Evolutionary conservation across 805 yeast genomes (phyloP).

Genomic region (Candida ponderosae): DNA sequence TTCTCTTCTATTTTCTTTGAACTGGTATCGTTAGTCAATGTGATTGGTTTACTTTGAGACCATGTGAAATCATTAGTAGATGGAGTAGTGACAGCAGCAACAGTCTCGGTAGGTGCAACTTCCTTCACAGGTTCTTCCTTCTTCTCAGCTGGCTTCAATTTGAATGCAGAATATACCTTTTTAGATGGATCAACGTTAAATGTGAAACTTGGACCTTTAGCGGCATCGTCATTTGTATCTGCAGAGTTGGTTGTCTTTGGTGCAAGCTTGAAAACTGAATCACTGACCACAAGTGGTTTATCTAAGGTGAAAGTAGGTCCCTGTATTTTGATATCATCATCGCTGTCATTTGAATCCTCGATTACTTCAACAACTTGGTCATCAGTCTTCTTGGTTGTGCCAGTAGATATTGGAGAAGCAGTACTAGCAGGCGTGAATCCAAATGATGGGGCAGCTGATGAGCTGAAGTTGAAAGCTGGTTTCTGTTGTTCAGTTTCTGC

Average conservation of each 20-base stretch:
- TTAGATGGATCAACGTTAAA: slow-evolving; percentile 23
- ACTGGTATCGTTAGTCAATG: slow-evolving; percentile 4
- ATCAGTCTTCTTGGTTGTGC: background rate
- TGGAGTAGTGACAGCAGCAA: background rate
- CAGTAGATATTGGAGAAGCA: background rate
- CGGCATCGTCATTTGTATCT: slow-evolving; percentile 15
- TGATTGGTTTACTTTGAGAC: slow-evolving; percentile 16
- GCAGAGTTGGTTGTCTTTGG: slow-evolving; percentile 15
- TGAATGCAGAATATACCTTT: slow-evolving; percentile 24
- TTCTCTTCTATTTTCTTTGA: background rate
- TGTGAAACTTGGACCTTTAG: slow-evolving; percentile 33
- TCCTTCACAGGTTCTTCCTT: slow-evolving; percentile 3
- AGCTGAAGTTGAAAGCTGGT: slow-evolving; percentile 17
- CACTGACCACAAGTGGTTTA: slow-evolving; percentile 38
- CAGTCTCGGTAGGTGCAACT: background rate
- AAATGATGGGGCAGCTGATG: slow-evolving; percentile 10
- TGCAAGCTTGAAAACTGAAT: slow-evolving; percentile 41
- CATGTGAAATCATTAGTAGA: slow-evolving; percentile 13
- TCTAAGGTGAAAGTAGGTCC: slow-evolving; percentile 60
- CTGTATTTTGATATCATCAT: slow-evolving; percentile 57
- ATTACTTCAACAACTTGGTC: slow-evolving; percentile 9
- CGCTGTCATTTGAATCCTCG: slow-evolving; percentile 33
- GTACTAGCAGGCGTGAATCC: background rate
- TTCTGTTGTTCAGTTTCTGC: no score
- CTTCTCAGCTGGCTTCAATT: slow-evolving; percentile 13